These are phyloP conservation scores for Inonotus hispidus DNA, from an alignment of 1,284 basidiomycete genomes.

Conservation along the genomic window DNA sequence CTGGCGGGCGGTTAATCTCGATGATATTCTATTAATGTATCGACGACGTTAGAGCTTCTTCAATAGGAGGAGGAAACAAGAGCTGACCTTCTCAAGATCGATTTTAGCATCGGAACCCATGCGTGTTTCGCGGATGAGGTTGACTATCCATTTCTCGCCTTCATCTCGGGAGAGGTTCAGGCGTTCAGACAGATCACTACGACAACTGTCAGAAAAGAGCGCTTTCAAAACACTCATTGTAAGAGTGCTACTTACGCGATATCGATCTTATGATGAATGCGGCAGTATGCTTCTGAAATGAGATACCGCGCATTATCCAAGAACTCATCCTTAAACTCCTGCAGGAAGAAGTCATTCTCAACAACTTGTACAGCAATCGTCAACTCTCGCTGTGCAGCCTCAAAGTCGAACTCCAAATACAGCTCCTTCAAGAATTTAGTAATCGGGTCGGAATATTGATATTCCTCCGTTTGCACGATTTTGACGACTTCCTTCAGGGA, in stretches of 20 bases:
- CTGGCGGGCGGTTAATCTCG: constrained; percentile 86
- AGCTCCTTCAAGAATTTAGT: constrained; percentile 92
- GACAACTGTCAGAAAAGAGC: background rate
- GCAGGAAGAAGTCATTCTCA: constrained; percentile 91
- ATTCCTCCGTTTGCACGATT: constrained; percentile 89
- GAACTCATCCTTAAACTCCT: constrained; percentile 87
- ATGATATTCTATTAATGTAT: constrained; percentile 73
- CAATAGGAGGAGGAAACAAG: constrained; percentile 9
- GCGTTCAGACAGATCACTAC: constrained; percentile 85
- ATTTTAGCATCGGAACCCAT: constrained; percentile 97
- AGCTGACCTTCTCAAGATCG: constrained; percentile 82
- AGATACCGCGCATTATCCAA: constrained; percentile 94
- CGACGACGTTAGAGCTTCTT: constrained; percentile 11
- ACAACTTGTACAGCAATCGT: constrained; percentile 80
- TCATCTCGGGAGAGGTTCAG: constrained; percentile 90
- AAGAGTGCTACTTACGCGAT: constrained; percentile 61
- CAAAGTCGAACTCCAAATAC: constrained; percentile 90
- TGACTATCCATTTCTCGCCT: constrained; percentile 99
- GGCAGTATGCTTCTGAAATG: constrained; percentile 95
- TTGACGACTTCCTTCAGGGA: constrained; percentile 86
- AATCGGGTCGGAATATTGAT: constrained; percentile 92
- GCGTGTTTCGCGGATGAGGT: constrained; percentile 93
- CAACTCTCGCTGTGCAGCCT: constrained; percentile 82
- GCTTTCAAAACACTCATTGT: constrained; percentile 4
- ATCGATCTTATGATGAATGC: constrained; percentile 95